Evolutionary conservation across 2,329 filamentous ascomycete species (phyloP), one percentile per base, ranked within the genome.

Genomic region (Periconia digitata): DNA sequence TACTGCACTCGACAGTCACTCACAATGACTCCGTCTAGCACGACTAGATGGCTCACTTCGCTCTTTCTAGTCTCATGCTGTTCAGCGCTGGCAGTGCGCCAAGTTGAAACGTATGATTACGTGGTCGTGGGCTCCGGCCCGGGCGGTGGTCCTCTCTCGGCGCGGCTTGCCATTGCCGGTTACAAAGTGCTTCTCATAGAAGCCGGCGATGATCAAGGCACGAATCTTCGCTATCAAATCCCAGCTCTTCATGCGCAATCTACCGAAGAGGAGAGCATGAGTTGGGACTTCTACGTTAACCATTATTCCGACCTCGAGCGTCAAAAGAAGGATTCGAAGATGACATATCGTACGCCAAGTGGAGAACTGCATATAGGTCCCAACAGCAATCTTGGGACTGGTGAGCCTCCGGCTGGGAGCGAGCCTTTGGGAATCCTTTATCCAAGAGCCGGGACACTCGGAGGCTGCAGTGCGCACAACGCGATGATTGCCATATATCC

Each of bases 231-330:
- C 43, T 74, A 77, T 12, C 74, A 82, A 3, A 79, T 82, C 3
- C 76, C 78, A 2, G 72, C 81, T 47, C 74, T 80, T 20, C 72
- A 75, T 44, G 72, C 37, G 7, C 37, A 76, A n/a, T 75, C 79
- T 2, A 78, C 76, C 6, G 79, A 85, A 53, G 78, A 83, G 46
- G 72, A 73, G 17, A 71, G 74, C 3, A 77, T 82, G 58, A 69
- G 75, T 38, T 86, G 83, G 83, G 78, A 84, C 57, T 85, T 79
- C 64, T 86, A 79, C 49, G 79, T 84, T 8, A 77, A 77, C 29
- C 83, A 85, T 59, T 85, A 83, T 58, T 70, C 73, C 3, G 74
- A 84, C 47, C 65, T 79, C 23, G 66, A 67, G 17, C 73, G 76
- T 21, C 76, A 81, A 53, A 71, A 73, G 21, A 72, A 73, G 10